Evolutionary conservation across 345 rosid species (phyloP).

Genomic region (Sonneratia caseolaris): DNA sequence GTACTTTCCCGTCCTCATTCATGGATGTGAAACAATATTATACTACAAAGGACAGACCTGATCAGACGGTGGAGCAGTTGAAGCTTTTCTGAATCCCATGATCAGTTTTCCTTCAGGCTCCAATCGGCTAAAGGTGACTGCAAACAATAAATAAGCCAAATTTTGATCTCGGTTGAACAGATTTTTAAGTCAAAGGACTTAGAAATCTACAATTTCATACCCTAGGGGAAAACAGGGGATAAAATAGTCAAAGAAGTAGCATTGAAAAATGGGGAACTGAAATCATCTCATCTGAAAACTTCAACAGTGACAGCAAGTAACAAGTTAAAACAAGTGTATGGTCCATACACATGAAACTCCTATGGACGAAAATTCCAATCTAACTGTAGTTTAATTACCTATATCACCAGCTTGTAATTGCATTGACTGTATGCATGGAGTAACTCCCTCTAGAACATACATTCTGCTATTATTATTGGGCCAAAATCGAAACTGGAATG

Average conservation of each 20-base stretch:
- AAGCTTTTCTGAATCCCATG: slow-evolving; percentile 92
- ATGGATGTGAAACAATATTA: neutral
- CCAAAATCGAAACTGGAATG: slow-evolving; percentile 95
- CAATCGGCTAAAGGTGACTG: slow-evolving; percentile 85
- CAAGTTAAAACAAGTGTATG: neutral
- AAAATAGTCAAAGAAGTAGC: neutral
- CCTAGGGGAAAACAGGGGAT: neutral
- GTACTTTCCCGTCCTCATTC: neutral
- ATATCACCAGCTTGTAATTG: slow-evolving; percentile 93
- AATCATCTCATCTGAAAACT: neutral
- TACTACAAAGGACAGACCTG: slow-evolving; percentile 45
- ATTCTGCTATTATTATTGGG: slow-evolving; percentile 85
- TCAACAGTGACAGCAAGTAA: neutral
- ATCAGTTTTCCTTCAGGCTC: slow-evolving; percentile 93
- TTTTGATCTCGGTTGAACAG: slow-evolving; percentile 20
- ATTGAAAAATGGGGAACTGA: neutral
- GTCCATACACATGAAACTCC: neutral
- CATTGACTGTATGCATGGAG: slow-evolving; percentile 90
- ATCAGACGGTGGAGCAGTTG: slow-evolving; percentile 52
- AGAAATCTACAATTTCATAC: neutral
- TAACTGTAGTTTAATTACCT: slow-evolving; percentile 31
- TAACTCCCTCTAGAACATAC: slow-evolving; percentile 92
- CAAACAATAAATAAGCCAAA: neutral
- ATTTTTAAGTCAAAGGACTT: neutral
- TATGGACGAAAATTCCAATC: neutral